Evolutionary conservation across 2,329 filamentous ascomycete genomes (phyloP).

Genomic region (Penicillium brevicompactum): DNA sequence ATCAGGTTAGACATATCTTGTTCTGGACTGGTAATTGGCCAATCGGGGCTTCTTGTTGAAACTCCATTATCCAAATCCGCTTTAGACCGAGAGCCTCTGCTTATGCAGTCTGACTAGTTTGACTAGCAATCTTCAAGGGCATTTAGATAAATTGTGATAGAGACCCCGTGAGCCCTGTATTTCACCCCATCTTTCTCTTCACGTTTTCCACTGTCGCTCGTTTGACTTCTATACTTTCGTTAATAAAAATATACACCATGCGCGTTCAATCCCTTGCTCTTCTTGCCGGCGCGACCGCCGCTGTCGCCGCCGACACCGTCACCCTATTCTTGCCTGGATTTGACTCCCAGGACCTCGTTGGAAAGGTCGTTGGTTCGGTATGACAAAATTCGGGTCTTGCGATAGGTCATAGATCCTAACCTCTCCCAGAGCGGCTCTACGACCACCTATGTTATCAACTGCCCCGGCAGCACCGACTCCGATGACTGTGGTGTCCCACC

Average conservation of each 20-base stretch:
- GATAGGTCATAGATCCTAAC: neutral
- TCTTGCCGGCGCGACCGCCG: slow-evolving; percentile 5
- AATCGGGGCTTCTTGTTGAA: neutral
- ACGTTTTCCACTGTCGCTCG: neutral
- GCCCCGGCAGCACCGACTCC: neutral
- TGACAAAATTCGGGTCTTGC: neutral
- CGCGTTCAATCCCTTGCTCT: slow-evolving; percentile 9
- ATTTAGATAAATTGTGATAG: neutral
- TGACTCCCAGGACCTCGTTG: neutral
- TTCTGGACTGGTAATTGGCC: neutral
- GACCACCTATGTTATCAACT: slow-evolving; percentile 3
- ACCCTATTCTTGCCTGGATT: slow-evolving; percentile 7
- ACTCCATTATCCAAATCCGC: neutral
- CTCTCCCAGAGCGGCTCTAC: slow-evolving; percentile 3
- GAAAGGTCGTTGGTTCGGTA: slow-evolving; percentile 8
- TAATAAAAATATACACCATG: slow-evolving; percentile 1
- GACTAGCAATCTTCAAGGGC: neutral
- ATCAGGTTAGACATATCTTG: neutral
- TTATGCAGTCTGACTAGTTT: neutral
- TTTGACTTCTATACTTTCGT: slow-evolving; percentile 2
- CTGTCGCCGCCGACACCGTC: slow-evolving; percentile 5
- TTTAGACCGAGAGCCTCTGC: neutral
- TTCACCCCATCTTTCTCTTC: neutral
- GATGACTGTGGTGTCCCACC: neutral
- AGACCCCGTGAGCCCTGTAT: neutral